phyloP scores from a whole-genome alignment of 1,139 yeast genomes.

The Blastobotrys capitulatus region DNA sequence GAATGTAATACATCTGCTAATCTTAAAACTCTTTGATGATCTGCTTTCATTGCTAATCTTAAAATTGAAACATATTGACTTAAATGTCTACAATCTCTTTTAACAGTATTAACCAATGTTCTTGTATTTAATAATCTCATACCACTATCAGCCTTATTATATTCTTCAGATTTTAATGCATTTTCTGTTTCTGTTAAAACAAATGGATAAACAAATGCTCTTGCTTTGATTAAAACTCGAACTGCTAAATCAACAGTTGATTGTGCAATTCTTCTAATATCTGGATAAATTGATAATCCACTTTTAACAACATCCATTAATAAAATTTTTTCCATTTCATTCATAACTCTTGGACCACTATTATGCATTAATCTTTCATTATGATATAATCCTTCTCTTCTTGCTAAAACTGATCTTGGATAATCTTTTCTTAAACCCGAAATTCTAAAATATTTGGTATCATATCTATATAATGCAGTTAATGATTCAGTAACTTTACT shows the following conservation, averaged over 20 bases:
- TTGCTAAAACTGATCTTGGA: slow-evolving; percentile 73
- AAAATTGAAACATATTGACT: slow-evolving; percentile 45
- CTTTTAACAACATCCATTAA: slow-evolving; percentile 64
- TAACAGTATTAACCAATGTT: slow-evolving; percentile 34
- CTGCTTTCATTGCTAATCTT: slow-evolving; percentile 53
- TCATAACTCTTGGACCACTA: slow-evolving; percentile 68
- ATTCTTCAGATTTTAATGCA: slow-evolving; percentile 51
- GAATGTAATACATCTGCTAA: slow-evolving; percentile 34
- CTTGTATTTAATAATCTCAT: slow-evolving; percentile 39
- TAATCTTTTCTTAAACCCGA: slow-evolving; percentile 60
- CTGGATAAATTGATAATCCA: slow-evolving; percentile 66
- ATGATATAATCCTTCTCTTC: slow-evolving; percentile 74
- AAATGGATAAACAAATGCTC: slow-evolving; percentile 32
- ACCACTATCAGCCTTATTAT: slow-evolving; percentile 62
- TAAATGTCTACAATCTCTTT: slow-evolving; percentile 53
- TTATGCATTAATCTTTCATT: slow-evolving; percentile 69
- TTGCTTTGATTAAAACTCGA: slow-evolving; percentile 66
- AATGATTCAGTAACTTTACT: slow-evolving; percentile 51
- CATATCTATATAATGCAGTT: slow-evolving; percentile 41
- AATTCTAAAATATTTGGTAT: slow-evolving; percentile 43
- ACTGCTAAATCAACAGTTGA: slow-evolving; percentile 62
- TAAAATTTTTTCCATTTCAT: slow-evolving; percentile 58
- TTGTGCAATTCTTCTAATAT: slow-evolving; percentile 68
- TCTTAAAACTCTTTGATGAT: slow-evolving; percentile 39
- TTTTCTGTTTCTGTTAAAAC: slow-evolving; percentile 47